Conservation (phyloP, 768 basidiomycete species). For the Pleurotus salmoneostramineus region DNA sequence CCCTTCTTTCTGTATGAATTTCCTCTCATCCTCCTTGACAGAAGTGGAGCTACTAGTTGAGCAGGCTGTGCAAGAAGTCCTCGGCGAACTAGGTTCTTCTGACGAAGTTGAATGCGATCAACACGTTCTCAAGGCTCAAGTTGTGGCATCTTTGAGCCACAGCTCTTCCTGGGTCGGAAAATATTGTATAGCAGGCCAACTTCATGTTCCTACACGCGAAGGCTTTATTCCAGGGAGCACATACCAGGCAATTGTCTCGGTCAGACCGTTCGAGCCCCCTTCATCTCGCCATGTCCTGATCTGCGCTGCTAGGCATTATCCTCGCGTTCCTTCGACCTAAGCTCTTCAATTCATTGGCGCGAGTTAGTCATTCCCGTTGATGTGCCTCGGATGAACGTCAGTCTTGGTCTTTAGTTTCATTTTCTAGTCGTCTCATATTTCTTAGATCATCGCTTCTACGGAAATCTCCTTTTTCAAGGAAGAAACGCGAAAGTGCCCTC, state of each 20-base stretch:
- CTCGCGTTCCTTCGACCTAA: slow-evolving; percentile 28
- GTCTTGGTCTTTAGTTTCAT: slow-evolving; percentile 20
- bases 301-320: neutral
- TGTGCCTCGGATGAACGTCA: slow-evolving; percentile 75
- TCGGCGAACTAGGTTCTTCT: slow-evolving; percentile 28
- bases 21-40: slow-evolving; percentile 19
- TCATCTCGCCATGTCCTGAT: neutral
- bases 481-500: slow-evolving; percentile 33
- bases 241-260: slow-evolving; percentile 28
- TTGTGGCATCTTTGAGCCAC: slow-evolving; percentile 57
- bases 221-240: slow-evolving; percentile 25
- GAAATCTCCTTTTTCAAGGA: slow-evolving; percentile 44
- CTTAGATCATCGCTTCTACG: slow-evolving; percentile 64
- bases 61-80: slow-evolving; percentile 36
- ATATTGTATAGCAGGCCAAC: slow-evolving; percentile 69
- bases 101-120: neutral
- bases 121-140: slow-evolving; percentile 22
- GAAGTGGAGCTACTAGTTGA: slow-evolving; percentile 69
- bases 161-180: slow-evolving; percentile 66
- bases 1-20: neutral
- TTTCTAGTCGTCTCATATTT: slow-evolving; percentile 5
- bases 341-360: slow-evolving; percentile 57
- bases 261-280: slow-evolving; percentile 9
- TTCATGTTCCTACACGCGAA: slow-evolving; percentile 47
- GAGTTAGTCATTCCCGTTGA: slow-evolving; percentile 83